phyloP scores from a whole-genome alignment of 2,329 filamentous ascomycete genomes.

The Sphaceloma murrayae region DNA sequence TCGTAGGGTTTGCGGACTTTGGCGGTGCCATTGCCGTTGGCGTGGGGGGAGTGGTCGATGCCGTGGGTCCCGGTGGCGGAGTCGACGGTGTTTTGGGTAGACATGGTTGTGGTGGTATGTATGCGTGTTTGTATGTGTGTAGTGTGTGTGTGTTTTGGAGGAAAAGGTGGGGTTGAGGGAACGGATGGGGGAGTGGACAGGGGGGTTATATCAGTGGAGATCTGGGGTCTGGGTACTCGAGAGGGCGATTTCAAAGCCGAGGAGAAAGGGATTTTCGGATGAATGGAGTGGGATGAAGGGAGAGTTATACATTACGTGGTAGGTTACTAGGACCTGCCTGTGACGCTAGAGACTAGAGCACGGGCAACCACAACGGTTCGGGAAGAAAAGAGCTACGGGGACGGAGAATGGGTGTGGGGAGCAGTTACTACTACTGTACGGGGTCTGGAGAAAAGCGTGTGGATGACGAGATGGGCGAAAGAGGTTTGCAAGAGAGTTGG shows the following conservation, averaged over 20 bases:
- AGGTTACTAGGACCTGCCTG: background rate
- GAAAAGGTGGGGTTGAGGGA: background rate
- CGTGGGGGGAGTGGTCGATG: constrained; percentile 31
- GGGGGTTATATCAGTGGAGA: constrained; percentile 9
- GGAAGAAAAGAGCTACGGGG: too few relatives aligned
- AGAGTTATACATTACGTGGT: too few relatives aligned
- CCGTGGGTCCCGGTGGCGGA: constrained; percentile 24
- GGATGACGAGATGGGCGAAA: constrained; percentile 2
- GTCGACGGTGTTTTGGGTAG: constrained; percentile 30
- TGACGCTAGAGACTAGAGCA: background rate
- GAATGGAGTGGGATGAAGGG: constrained; percentile 12
- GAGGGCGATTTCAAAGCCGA: constrained; percentile 6
- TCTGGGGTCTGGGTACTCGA: background rate
- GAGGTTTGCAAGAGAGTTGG: constrained; percentile 14
- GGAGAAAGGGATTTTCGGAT: constrained; percentile 11
- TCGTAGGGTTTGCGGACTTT: constrained; percentile 40
- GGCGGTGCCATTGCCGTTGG: constrained; percentile 18
- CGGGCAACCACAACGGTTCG: constrained; percentile 10
- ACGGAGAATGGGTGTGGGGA: too few relatives aligned
- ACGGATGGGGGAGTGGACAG: background rate
- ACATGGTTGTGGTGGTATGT: constrained; percentile 37
- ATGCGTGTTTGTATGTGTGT: constrained; percentile 2
- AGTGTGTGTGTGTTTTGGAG: background rate
- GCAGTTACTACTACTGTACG: too few relatives aligned
- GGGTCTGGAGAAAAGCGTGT: background rate